Conservation (phyloP, 768 basidiomycete species). For the Tubosaeta brunneosetosa region DNA sequence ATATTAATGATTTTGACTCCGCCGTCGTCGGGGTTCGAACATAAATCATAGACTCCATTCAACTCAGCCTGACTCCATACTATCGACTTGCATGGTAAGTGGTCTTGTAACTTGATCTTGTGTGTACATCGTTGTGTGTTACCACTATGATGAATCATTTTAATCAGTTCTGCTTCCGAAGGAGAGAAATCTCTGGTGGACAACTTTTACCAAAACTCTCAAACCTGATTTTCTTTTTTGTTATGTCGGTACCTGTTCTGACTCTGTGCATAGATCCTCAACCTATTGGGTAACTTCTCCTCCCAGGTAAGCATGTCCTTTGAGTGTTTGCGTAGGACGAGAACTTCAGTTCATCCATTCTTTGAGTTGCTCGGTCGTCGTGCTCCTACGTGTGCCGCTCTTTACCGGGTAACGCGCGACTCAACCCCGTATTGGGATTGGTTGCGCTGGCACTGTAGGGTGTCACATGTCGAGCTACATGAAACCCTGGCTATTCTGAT, state of each 20-base stretch:
- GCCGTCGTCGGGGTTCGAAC: constrained; percentile 30
- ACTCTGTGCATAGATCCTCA: constrained; percentile 4
- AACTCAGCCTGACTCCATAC: neutral
- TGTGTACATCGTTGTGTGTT: neutral
- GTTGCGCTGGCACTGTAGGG: constrained; percentile 33
- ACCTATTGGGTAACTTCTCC: neutral
- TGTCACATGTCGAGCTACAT: constrained; percentile 37
- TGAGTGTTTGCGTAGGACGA: constrained; percentile 42
- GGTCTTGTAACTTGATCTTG: neutral
- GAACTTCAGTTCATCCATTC: constrained; percentile 82
- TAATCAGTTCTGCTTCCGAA: constrained; percentile 86
- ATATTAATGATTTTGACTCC: constrained; percentile 7
- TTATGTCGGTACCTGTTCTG: neutral
- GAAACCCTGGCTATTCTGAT: constrained; percentile 70
- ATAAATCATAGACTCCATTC: neutral
- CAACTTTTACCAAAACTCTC: constrained; percentile 45
- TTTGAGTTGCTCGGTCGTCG: constrained; percentile 49
- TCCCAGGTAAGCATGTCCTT: neutral
- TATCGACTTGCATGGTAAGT: constrained; percentile 12
- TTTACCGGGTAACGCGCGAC: constrained; percentile 33
- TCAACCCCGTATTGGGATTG: constrained; percentile 46
- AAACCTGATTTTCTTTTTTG: constrained; percentile 41
- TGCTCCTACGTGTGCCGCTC: constrained; percentile 35
- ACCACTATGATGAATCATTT: constrained; percentile 42
- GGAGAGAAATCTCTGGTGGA: constrained; percentile 73